Conservation (phyloP, 108 stramenopile species). For the Poteriospumella lacustris region DNA sequence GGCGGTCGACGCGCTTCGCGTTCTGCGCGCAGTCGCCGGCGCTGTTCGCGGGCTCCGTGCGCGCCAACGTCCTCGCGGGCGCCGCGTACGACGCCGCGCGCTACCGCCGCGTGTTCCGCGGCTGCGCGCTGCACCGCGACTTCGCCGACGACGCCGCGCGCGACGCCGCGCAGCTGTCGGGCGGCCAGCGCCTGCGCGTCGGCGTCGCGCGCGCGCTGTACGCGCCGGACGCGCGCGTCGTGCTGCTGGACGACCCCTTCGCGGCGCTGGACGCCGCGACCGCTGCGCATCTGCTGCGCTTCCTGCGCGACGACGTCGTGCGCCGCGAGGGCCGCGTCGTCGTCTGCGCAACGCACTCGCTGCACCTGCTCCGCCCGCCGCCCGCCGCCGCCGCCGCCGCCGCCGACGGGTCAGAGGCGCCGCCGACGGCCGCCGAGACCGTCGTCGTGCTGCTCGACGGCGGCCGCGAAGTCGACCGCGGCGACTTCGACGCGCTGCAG, state of each 20-base stretch:
- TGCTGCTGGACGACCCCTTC: conserved; percentile 21
- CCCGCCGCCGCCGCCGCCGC: not conserved
- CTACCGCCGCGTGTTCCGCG: not conserved
- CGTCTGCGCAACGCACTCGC: not conserved
- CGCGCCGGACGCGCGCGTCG: not conserved
- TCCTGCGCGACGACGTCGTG: not conserved
- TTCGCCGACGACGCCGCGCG: not conserved
- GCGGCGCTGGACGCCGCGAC: not conserved
- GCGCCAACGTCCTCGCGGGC: not conserved
- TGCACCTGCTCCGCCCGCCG: not conserved
- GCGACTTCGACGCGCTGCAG: not conserved
- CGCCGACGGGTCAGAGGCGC: not conserved
- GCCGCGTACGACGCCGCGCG: not conserved
- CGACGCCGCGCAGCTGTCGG: not conserved
- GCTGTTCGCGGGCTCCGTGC: not conserved
- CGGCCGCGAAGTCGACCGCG: not conserved
- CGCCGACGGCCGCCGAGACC: not conserved
- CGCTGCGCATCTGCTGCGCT: not conserved
- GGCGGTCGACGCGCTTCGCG: not conserved
- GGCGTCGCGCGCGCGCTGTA: conserved; percentile 27
- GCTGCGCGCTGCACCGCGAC: not conserved
- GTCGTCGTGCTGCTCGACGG: not conserved
- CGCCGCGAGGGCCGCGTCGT: not conserved
- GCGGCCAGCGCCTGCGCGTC: conserved; percentile 18
- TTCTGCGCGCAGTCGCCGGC: not conserved